These are phyloP conservation scores for Ascobolus immersus DNA, from an alignment of 495 filamentous ascomycete genomes.

Conservation along the genomic window DNA sequence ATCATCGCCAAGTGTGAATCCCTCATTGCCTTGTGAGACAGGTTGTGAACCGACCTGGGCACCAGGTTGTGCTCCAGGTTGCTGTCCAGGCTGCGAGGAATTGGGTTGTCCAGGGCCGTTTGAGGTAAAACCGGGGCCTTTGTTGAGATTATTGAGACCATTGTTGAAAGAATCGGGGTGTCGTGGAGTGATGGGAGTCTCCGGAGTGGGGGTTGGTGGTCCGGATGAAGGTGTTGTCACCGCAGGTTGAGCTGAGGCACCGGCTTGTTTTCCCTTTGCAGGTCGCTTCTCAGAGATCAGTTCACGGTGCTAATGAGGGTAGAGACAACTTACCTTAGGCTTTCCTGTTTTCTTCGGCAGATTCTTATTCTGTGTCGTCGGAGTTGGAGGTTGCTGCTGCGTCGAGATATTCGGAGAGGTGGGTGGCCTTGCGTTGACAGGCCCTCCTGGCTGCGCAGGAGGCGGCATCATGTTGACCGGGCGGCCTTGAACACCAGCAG, in stretches of 20 bases:
- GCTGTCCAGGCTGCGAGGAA: conserved; percentile 18
- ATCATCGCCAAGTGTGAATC: conserved; percentile 5
- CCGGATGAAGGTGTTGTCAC: conserved; percentile 46
- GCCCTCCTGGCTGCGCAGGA: conserved; percentile 44
- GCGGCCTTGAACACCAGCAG: conserved; percentile 38
- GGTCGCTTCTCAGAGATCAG: conserved; percentile 44
- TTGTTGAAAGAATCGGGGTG: conserved; percentile 38
- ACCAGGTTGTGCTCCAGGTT: conserved; percentile 12
- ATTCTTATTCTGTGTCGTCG: conserved; percentile 49
- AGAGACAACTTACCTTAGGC: conserved; percentile 40
- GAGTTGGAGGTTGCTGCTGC: conserved; percentile 72
- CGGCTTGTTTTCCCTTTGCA: conserved; percentile 30
- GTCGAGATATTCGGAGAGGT: conserved; percentile 51
- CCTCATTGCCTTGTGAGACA: conserved; percentile 8
- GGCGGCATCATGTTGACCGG: conserved; percentile 48
- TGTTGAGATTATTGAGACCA: conserved; percentile 24
- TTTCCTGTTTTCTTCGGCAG: conserved; percentile 54
- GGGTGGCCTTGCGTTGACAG: conserved; percentile 35
- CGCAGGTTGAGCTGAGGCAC: conserved; percentile 50
- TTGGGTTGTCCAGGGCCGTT: conserved; percentile 22
- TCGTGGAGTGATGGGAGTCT: conserved; percentile 68
- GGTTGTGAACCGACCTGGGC: conserved; percentile 6
- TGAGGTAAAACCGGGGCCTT: conserved; percentile 1
- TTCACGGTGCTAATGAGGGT: conserved; percentile 22
- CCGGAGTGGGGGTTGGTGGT: conserved; percentile 32